Base-by-base conservation (phyloP, 2,329 filamentous ascomycete species). In the Fusarium oligoseptatum region DNA sequence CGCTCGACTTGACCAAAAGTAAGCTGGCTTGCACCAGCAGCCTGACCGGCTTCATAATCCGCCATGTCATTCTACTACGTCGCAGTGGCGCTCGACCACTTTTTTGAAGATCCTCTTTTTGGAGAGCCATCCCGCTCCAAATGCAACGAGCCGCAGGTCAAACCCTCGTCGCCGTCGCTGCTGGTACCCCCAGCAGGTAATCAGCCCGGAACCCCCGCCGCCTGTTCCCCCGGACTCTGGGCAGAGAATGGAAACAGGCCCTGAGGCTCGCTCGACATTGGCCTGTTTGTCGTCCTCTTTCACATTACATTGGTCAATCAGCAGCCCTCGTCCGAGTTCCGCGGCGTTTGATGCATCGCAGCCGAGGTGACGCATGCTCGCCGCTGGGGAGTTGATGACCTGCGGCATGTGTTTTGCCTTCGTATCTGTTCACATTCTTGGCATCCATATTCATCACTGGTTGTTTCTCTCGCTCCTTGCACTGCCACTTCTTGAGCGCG, bases 371-470 rank as follows among this genome's bases (percentile, higher is more conserved):
- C 66, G 61, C 45, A 68, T 48, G 45, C 55, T 64, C 32, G 24
- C 45, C 29, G 45, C 15, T 43, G 41, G 39, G n/a, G n/a, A 15
- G 15, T 41, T 14, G 41, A 22, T 45, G 29, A 32, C 48, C 17
- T 52, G 36, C 70, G 52, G 67, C 76, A 77, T 75, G 76, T 77
- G 76, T 68, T 61, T 73, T n/a, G 17, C 48, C 27, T 52, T 52
- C 48, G 48, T 52, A 52, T 52, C 48, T 52, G 48, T 52, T 52
- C 48, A 32, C 48, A 52, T 52, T 52, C 48, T 52, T 52, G 48
- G 48, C 48, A 20, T 52, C 48, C 48, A 32, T 32, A n/a, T 29
- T n/a, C 48, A 52, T 20, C 48, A 32, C 45, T 50, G 43, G 43
- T 48, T 52, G 48, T 24, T 22, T 39, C 45, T 55, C 43, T 64